Base-by-base conservation (phyloP, 805 yeast genomes). In the Candida maris region DNA sequence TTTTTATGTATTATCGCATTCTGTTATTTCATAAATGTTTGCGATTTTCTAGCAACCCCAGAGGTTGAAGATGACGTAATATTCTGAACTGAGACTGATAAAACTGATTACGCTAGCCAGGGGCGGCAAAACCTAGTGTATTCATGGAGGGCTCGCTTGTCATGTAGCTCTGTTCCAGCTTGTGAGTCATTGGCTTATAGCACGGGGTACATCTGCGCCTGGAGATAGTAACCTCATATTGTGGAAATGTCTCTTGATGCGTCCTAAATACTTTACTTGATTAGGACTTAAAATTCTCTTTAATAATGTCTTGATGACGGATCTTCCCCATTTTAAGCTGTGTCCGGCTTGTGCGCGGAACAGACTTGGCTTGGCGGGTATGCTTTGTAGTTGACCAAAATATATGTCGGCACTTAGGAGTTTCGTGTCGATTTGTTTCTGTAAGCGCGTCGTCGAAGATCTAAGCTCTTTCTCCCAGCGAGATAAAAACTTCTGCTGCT, bases 401-500 rank as follows among this genome's bases (percentile, higher is more conserved):
- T 32, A 8, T 9, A 23, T 10, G 6, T 15, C 19, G 9, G 13
- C 23, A 13, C 7, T 20, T 14, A 12, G 18, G 8, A 15, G 14
- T 17, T 15, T 21, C 17, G 35, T 22, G 15, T 21, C 26, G n/a
- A 14, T 16, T 8, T 32, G 16, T 14, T 30, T 36, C 27, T 44
- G 45, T 12, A 38, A 14, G 25, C 34, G 19, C 15, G 35, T 39
- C 6, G 40, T 22, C 13, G 30, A 30, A 10, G 29, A 26, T 20
- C 41, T 44, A 9, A 44, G 34, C 4, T 42, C 32, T 12, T 39
- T 39, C 3, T 44, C 45, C 14, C 37, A 35, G 15, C 29, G 34
- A 14, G 29, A 26, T 14, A 23, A 32, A n/a, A 34, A 13, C 14
- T 38, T 40, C 27, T 46, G 50, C 13, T 40, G 30, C 27, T 39